These are phyloP conservation scores for Leccinum pachyderme DNA, from an alignment of 1,284 basidiomycete species.

Conservation along the genomic window DNA sequence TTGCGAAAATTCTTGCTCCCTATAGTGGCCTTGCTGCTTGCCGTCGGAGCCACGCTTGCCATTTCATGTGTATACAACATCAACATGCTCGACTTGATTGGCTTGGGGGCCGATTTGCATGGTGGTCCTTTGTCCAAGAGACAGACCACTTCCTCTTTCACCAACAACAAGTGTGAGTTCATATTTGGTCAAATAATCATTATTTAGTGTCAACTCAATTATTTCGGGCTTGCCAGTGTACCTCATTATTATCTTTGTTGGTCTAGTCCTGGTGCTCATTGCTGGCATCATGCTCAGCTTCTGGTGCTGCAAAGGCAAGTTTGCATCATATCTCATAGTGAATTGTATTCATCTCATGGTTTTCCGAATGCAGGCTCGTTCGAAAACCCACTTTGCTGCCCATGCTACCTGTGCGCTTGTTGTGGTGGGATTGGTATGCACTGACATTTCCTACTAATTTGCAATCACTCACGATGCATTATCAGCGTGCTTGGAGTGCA, in stretches of 20 bases:
- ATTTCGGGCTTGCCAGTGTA: constrained; percentile 37
- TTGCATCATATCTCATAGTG: not conserved
- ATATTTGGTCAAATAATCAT: not conserved
- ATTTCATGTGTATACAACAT: constrained; percentile 33
- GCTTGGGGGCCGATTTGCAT: constrained; percentile 16
- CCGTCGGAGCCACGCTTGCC: constrained; percentile 31
- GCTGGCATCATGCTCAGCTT: constrained; percentile 52
- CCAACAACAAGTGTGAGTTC: constrained; percentile 39
- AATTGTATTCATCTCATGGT: constrained; percentile 1
- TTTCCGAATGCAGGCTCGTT: constrained; percentile 43
- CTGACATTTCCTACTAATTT: not conserved
- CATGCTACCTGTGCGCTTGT: constrained; percentile 64
- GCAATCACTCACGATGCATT: constrained; percentile 11
- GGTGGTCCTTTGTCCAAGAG: constrained; percentile 34
- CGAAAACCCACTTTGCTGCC: constrained; percentile 58
- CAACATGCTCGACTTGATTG: constrained; percentile 22
- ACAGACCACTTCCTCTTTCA: constrained; percentile 33
- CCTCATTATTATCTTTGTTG: constrained; percentile 57
- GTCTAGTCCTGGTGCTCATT: constrained; percentile 49
- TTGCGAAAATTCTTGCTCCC: constrained; percentile 37
- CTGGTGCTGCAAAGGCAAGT: constrained; percentile 56
- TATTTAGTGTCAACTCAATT: not conserved
- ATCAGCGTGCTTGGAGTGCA: constrained; percentile 51
- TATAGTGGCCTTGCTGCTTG: constrained; percentile 31
- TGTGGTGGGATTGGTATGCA: constrained; percentile 61